Evolutionary conservation across 2,329 filamentous ascomycete genomes (phyloP), one percentile per base, ranked within the genome.

Genomic region (Teratosphaeria gauchensis): DNA sequence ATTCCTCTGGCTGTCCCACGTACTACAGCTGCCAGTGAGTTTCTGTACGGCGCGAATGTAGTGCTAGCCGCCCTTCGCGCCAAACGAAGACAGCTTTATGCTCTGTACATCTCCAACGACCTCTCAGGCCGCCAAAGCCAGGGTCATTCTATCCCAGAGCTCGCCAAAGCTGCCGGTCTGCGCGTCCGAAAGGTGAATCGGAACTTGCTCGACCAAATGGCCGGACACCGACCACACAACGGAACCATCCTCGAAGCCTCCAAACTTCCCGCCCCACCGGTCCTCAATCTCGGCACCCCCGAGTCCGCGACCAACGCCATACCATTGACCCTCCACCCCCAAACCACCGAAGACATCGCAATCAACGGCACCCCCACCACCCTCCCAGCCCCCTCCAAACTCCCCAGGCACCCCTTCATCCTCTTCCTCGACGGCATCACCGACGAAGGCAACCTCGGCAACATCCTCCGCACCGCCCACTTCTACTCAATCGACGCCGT

Each of bases 401-500:
- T 72, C 3, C 77, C 74, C 66, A 77, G 83, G 57, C 82, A 86
- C 55, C 90, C 90, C 0, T 79, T 95, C 32, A 78, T 95, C 8
- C 76, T 95, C 1, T 75, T 92, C 33, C 77, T 94, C 1, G 87
- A 94, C 65, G 83, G 87, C 57, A 85, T 95, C 58, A 62, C 62
- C 9, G 92, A 99, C 68, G 88, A 91, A 0, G 91, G 90, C 30
- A 99, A 99, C 69, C 77, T 97, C 0, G 94, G 94, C 51, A 90
- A 86, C 24, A 92, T 97, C 60, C 80, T 97, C 51, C 88, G 94
- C 38, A 90, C 90, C 5, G 90, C 91, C 2, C 88, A 90, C 68
- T 97, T 94, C 72, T 82, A 97, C n/a, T 92, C 92, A 24, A 87
- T 90, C 5, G 89, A 92, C 58, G 92, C 89, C 4, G 83, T 99